These are phyloP conservation scores for Suillus occidentalis DNA, from an alignment of 768 basidiomycete species.

Conservation along the genomic window DNA sequence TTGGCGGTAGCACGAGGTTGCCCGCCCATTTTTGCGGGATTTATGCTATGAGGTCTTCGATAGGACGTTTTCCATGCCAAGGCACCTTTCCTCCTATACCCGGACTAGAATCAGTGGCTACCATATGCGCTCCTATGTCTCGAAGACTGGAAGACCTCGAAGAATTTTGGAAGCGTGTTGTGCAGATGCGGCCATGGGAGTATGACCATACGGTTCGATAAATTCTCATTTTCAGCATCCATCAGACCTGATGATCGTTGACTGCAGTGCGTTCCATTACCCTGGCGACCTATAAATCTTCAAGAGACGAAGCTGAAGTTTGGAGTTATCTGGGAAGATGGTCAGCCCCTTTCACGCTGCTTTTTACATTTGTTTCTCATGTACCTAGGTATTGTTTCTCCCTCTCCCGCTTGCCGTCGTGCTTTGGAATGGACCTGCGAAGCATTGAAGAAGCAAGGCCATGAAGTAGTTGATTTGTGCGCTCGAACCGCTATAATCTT, in stretches of 20 bases:
- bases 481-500: conserved; percentile 5
- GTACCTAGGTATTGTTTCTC: conserved; percentile 34
- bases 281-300: conserved; percentile 41
- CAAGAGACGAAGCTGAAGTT: conserved; percentile 36
- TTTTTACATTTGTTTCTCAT: neutral
- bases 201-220: conserved; percentile 41
- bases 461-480: conserved; percentile 42
- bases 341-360: conserved; percentile 22
- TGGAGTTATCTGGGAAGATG: conserved; percentile 44
- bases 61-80: conserved; percentile 37
- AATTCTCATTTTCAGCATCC: neutral
- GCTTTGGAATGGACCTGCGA: conserved; percentile 36
- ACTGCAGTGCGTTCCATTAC: conserved; percentile 41
- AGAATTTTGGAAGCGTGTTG: conserved; percentile 43
- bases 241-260: neutral
- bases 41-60: conserved; percentile 41
- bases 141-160: conserved; percentile 41
- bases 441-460: conserved; percentile 36
- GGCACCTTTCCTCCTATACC: conserved; percentile 33
- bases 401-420: conserved; percentile 41
- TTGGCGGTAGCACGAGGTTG: conserved; percentile 50
- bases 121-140: conserved; percentile 42
- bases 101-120: conserved; percentile 40
- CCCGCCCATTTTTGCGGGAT: conserved; percentile 50
- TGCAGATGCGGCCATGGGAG: conserved; percentile 42